Conservation (phyloP, 2,329 filamentous ascomycete species). For the Penicillium sp. region DNA sequence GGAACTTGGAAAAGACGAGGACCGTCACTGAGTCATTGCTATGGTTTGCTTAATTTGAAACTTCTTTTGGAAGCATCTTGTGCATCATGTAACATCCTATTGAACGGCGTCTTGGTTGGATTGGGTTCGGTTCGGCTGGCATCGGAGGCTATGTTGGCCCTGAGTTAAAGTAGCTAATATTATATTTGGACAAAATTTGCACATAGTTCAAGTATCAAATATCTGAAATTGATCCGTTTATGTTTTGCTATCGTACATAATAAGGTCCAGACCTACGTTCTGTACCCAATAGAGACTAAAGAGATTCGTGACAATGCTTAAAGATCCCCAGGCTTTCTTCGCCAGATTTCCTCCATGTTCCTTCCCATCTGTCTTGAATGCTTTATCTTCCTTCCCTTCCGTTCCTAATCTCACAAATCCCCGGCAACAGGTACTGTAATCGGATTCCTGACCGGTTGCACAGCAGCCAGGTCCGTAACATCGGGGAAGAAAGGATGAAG, state of each 20-base stretch:
- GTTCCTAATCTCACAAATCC: not conserved
- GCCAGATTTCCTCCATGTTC: not conserved
- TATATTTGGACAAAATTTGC: not conserved
- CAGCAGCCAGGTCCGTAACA: slow-evolving; percentile 28
- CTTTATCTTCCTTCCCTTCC: not conserved
- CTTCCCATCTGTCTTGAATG: not conserved
- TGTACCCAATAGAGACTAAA: not conserved
- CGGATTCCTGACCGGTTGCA: slow-evolving; percentile 29
- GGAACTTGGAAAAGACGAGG: slow-evolving; percentile 27
- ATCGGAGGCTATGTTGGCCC: not conserved
- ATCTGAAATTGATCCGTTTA: not conserved
- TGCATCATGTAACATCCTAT: slow-evolving; percentile 3
- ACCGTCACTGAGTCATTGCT: not conserved
- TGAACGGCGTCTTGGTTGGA: slow-evolving; percentile 6
- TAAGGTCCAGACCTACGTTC: not conserved
- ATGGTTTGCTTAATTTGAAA: not conserved
- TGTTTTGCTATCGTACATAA: slow-evolving; percentile 6
- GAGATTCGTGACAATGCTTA: slow-evolving; percentile 7
- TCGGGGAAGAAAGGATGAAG: slow-evolving; percentile 66
- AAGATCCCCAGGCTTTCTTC: not conserved
- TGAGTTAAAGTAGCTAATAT: not conserved
- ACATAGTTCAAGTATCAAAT: not conserved
- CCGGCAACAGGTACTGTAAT: slow-evolving; percentile 20
- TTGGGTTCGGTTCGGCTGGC: not conserved
- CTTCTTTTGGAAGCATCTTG: not conserved